Conservation (phyloP, 441 rosid genomes). For the Populus tomentosa region DNA sequence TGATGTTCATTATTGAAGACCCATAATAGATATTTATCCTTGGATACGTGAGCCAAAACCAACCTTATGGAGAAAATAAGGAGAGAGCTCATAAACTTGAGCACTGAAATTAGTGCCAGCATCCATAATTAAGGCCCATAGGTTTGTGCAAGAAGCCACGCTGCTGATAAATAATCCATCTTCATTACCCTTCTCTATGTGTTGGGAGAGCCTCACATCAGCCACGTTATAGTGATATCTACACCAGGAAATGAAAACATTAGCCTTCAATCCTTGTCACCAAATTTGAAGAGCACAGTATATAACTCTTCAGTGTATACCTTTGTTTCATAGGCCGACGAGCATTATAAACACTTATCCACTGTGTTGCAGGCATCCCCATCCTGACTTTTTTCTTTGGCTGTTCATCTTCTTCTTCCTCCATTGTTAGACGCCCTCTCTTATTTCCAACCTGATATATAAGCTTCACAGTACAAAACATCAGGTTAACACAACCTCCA, state of each 20-base stretch:
- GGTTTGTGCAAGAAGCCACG: constrained; percentile 74
- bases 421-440: constrained; percentile 82
- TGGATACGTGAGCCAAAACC: not conserved
- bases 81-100: constrained; percentile 83
- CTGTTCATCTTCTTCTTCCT: constrained; percentile 91
- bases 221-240: constrained; percentile 95
- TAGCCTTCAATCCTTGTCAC: constrained; percentile 1
- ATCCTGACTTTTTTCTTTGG: constrained; percentile 86
- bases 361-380: constrained; percentile 98
- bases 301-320: constrained; percentile 30
- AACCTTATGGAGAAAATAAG: constrained; percentile 84
- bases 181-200: constrained; percentile 80
- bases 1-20: not conserved
- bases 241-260: constrained; percentile 19
- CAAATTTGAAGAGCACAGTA: constrained; percentile 9
- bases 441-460: constrained; percentile 89
- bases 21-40: not conserved
- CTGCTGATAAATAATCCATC: constrained; percentile 86
- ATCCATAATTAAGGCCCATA: constrained; percentile 97
- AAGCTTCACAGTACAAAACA: constrained; percentile 47
- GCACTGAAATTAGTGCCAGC: constrained; percentile 80
- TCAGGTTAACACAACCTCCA: constrained; percentile 18
- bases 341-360: constrained; percentile 93
- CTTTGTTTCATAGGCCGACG: constrained; percentile 96
- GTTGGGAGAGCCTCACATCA: constrained; percentile 70